Percentiles rank a stretch among this genome's conserved stretches.
These are phyloP conservation scores for Ceratobasidium sp. DNA, from an alignment of 1,284 basidiomycete genomes.

Conservation along the genomic window DNA sequence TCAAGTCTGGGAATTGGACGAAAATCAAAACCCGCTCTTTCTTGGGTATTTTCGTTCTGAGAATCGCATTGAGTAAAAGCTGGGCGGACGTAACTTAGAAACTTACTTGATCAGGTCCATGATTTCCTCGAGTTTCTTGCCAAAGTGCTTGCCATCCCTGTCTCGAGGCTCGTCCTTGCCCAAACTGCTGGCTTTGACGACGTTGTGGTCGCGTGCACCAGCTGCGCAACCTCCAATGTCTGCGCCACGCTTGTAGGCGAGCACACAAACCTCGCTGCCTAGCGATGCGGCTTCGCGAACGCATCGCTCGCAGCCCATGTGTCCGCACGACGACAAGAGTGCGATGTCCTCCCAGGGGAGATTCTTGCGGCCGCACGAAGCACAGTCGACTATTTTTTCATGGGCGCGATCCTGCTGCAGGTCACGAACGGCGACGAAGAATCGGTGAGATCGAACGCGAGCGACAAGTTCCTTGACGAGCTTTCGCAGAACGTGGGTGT, in stretches of 20 bases:
- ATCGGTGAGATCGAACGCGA: slow-evolving; percentile 84
- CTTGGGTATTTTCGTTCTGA: slow-evolving; percentile 69
- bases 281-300: slow-evolving; percentile 70
- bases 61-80: not conserved
- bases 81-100: not conserved
- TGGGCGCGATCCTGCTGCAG: slow-evolving; percentile 70
- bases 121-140: slow-evolving; percentile 86
- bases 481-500: slow-evolving; percentile 82
- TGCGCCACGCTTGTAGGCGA: slow-evolving; percentile 53
- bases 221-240: slow-evolving; percentile 71
- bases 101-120: slow-evolving; percentile 81
- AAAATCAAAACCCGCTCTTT: slow-evolving; percentile 88
- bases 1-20: slow-evolving; percentile 92
- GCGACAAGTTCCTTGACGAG: slow-evolving; percentile 87
- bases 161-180: slow-evolving; percentile 81
- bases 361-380: slow-evolving; percentile 62
- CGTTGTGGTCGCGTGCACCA: slow-evolving; percentile 74
- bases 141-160: slow-evolving; percentile 79
- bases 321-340: slow-evolving; percentile 88
- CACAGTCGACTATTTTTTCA: slow-evolving; percentile 66
- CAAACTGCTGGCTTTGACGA: slow-evolving; percentile 80
- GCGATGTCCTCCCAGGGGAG: slow-evolving; percentile 74
- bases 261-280: slow-evolving; percentile 77
- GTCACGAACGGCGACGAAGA: slow-evolving; percentile 88
- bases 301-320: slow-evolving; percentile 79